Conservation (phyloP, 2,329 filamentous ascomycete genomes). For the Teratosphaeria pseudoeucalypti region DNA sequence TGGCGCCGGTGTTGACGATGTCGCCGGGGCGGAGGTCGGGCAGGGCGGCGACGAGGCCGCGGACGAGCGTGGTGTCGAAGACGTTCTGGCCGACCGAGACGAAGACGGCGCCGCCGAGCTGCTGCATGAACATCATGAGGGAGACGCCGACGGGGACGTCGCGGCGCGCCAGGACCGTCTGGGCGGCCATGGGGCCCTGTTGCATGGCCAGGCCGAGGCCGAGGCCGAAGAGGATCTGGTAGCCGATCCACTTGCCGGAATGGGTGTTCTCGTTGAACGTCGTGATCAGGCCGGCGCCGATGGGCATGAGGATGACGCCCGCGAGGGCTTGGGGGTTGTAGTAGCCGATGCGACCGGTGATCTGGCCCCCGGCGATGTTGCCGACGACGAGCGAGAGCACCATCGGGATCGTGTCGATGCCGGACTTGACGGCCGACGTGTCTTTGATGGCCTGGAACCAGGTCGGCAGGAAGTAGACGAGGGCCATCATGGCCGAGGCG, state of each 20-base stretch:
- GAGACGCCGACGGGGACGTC: conserved; percentile 32
- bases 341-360: conserved; percentile 33
- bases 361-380: conserved; percentile 28
- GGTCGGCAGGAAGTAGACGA: conserved; percentile 33
- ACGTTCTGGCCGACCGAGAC: conserved; percentile 31
- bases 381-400: conserved; percentile 33
- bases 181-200: conserved; percentile 31
- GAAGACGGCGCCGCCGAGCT: conserved; percentile 33
- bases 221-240: conserved; percentile 35
- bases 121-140: conserved; percentile 34
- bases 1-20: conserved; percentile 22
- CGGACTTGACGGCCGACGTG: conserved; percentile 33
- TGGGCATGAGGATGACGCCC: conserved; percentile 30
- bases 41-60: neutral
- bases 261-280: conserved; percentile 15
- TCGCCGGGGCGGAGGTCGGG: conserved; percentile 8
- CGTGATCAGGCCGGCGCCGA: conserved; percentile 35
- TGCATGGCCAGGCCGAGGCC: conserved; percentile 36
- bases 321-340: conserved; percentile 37
- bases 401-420: conserved; percentile 38
- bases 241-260: conserved; percentile 30
- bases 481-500: conserved; percentile 32
- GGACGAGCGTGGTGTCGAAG: conserved; percentile 9
- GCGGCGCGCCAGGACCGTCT: conserved; percentile 25
- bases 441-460: conserved; percentile 42